Conservation (phyloP, 2,329 filamentous ascomycete species). For the Sphaerostilbella broomeana region DNA sequence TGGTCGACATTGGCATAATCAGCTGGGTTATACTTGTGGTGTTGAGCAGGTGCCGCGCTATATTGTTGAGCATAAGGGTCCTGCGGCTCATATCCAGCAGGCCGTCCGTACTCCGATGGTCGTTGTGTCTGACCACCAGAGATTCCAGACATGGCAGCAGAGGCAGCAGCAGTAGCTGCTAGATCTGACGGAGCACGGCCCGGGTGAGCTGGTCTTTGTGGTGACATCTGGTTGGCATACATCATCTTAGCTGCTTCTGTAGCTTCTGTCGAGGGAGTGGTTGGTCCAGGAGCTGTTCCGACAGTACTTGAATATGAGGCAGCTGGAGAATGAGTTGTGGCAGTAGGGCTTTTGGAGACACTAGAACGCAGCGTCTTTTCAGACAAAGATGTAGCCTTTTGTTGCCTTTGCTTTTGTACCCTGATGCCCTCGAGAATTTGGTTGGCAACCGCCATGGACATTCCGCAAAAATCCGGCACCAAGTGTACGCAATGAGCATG, state of each 20-base stretch:
- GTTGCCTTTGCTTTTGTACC: constrained; percentile 63
- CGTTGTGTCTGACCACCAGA: constrained; percentile 32
- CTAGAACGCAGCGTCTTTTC: constrained; percentile 59
- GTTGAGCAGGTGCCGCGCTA: constrained; percentile 32
- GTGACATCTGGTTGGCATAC: constrained; percentile 49
- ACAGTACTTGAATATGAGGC: constrained; percentile 29
- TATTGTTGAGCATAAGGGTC: constrained; percentile 31
- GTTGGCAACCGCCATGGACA: constrained; percentile 97
- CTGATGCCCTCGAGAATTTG: constrained; percentile 84
- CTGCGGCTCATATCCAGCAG: constrained; percentile 28
- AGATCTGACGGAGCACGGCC: constrained; percentile 49
- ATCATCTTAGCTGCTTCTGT: constrained; percentile 59
- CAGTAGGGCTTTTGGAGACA: constrained; percentile 39
- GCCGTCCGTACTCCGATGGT: constrained; percentile 31
- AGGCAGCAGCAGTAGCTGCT: constrained; percentile 51
- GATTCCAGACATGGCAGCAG: constrained; percentile 50
- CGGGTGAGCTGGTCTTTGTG: constrained; percentile 44
- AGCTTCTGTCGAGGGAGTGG: constrained; percentile 35
- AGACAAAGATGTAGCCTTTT: constrained; percentile 52
- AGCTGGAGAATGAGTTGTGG: constrained; percentile 29
- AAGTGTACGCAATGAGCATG: constrained; percentile 90
- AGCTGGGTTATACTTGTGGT: constrained; percentile 68
- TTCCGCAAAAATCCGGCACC: constrained; percentile 97
- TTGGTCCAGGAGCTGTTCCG: constrained; percentile 2
- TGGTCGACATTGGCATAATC: constrained; percentile 61